Evolutionary conservation across 1,284 basidiomycete species (phyloP), one percentile per base, ranked within the genome.

Genomic region (Trichosporon coremiiforme): DNA sequence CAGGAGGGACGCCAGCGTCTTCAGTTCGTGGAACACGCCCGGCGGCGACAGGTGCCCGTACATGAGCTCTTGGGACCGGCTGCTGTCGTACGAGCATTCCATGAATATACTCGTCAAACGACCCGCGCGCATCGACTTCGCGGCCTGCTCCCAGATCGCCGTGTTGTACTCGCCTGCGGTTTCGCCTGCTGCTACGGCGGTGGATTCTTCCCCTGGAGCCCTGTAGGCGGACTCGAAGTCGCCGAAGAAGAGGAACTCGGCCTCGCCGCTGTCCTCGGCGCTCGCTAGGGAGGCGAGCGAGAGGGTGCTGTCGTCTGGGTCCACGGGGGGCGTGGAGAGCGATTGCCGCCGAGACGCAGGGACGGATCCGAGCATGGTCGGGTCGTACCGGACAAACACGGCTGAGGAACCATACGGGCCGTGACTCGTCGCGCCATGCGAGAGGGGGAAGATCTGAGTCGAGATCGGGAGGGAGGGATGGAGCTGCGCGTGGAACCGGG

Each of bases 201-300:
- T 55, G 2, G 69, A 66, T 15, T 74, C 71, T 20, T 78, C 73
- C 0, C 74, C 75, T 9, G 71, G 36, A 2, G 67, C 50, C 9
- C 78, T 65, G 60, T 70, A 80, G 4, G 71, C 70, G 35, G 73
- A 74, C 68, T 82, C 81, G 17, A 83, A 65, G 72, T 84, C 83
- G 8, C 83, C 83, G 65, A 82, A 83, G 73, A 84, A 84, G 10
- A 84, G 68, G 60, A 84, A 78, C 68, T 83, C 80, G n/a, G 71
- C 64, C 6, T 73, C 70, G 4, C 31, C 38, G 25, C 29, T 41
- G 31, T 60, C 55, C 4, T 71, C 70, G 7, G 38, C 9, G 4
- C 60, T 53, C 5, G 36, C 50, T n/a, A 31, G 53, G 5, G 20
- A 67, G 20, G 50, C 22, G 7, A 53, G 20, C 7, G 50, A 53